Conservation (phyloP, 176 grass and related monocot genomes). For the Leersia perrieri region DNA sequence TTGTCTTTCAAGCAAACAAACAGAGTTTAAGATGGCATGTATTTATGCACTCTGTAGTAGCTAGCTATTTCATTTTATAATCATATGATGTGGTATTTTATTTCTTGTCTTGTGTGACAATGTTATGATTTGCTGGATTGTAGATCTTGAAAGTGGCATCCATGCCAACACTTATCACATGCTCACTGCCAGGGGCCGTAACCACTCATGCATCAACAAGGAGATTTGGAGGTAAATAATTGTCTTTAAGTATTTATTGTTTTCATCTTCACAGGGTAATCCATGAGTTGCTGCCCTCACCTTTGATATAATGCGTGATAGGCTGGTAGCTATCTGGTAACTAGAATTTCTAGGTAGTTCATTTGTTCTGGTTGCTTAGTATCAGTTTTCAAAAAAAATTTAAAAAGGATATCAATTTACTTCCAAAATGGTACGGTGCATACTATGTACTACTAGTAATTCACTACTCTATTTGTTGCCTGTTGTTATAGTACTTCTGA, state of each 20-base stretch:
- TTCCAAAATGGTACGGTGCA: not conserved
- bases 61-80: not conserved
- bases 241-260: not conserved
- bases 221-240: slow-evolving; percentile 20
- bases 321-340: not conserved
- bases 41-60: not conserved
- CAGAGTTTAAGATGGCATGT: not conserved
- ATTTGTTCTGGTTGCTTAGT: not conserved
- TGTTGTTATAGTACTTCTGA: not conserved
- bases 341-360: not conserved
- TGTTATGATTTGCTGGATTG: not conserved
- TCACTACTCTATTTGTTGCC: not conserved
- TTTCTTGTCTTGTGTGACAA: not conserved
- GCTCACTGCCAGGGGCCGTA: slow-evolving; percentile 6
- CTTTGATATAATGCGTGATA: not conserved
- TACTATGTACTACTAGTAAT: not conserved
- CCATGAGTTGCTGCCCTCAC: not conserved
- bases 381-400: not conserved
- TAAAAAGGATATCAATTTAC: not conserved
- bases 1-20: not conserved
- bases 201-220: not conserved
- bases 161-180: slow-evolving; percentile 19
- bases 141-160: not conserved
- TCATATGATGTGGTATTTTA: not conserved
- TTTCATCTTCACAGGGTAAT: not conserved